phyloP scores from a whole-genome alignment of 2,329 filamentous ascomycete species.

The Fusarium azukiicola region DNA sequence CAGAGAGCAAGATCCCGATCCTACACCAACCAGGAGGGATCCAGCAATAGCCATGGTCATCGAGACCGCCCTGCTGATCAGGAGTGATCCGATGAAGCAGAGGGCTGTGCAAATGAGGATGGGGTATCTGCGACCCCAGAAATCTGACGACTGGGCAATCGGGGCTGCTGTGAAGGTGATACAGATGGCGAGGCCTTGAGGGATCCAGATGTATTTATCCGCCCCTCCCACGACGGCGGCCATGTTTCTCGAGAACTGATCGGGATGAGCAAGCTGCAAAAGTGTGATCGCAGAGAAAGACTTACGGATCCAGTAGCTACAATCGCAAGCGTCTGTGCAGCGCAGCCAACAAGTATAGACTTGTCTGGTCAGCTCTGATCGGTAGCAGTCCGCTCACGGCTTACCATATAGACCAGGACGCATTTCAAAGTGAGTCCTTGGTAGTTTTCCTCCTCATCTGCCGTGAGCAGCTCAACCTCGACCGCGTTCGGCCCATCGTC shows the following conservation, averaged over 20 bases:
- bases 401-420: slow-evolving; percentile 8
- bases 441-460: slow-evolving; percentile 5
- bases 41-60: too few relatives aligned
- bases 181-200: slow-evolving; percentile 4
- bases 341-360: neutral
- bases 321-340: neutral
- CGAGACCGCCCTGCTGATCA: too few relatives aligned
- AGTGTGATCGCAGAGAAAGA: neutral
- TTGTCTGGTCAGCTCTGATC: neutral
- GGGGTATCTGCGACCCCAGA: neutral
- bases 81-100: too few relatives aligned
- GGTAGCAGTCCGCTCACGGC: neutral
- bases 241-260: neutral
- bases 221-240: slow-evolving; percentile 9
- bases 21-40: too few relatives aligned
- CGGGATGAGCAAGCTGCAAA: neutral
- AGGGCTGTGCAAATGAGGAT: too few relatives aligned
- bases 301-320: slow-evolving; percentile 2
- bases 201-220: neutral
- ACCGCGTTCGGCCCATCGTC: neutral
- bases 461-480: neutral
- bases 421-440: slow-evolving; percentile 1
- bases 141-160: too few relatives aligned
- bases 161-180: too few relatives aligned
- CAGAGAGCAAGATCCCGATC: too few relatives aligned